Conservation (phyloP, 2,329 filamentous ascomycete species). For the Colletotrichum sublineola region DNA sequence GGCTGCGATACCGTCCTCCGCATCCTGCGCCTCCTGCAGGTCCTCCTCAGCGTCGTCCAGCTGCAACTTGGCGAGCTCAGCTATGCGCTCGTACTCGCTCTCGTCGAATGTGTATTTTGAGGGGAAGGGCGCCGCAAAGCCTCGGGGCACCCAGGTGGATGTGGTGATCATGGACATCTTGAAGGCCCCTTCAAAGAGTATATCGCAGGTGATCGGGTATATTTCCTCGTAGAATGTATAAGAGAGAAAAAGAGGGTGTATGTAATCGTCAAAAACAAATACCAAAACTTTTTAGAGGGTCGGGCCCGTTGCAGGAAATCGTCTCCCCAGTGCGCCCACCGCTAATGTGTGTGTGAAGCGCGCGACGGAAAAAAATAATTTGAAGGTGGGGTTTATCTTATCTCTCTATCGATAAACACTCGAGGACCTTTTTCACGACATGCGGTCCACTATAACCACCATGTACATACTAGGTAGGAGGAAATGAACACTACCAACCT, state of each 20-base stretch:
- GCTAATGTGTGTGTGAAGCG: neutral
- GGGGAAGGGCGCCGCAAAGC: constrained; percentile 81
- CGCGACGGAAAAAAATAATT: constrained; percentile 40
- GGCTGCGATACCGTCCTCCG: constrained; percentile 45
- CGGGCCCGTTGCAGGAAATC: constrained; percentile 5
- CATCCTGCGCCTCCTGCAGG: constrained; percentile 76
- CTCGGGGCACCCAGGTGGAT: constrained; percentile 81
- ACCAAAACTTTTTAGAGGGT: constrained; percentile 12
- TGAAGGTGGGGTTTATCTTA: constrained; percentile 42
- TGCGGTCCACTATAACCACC: neutral
- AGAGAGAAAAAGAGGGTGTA: neutral
- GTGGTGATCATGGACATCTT: constrained; percentile 82
- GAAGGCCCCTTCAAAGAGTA: constrained; percentile 24
- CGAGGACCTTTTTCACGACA: neutral
- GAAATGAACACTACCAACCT: neutral
- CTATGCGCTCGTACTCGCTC: constrained; percentile 81
- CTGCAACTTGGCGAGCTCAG: constrained; percentile 80
- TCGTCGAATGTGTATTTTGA: constrained; percentile 82
- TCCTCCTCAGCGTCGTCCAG: constrained; percentile 94
- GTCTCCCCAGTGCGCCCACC: constrained; percentile 15
- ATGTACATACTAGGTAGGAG: neutral
- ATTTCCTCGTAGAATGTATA: neutral
- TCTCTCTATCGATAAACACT: constrained; percentile 34
- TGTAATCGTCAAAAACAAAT: constrained; percentile 19
- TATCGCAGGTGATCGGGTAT: constrained; percentile 21